phyloP scores from a whole-genome alignment of 1,139 yeast genomes.

The Candida sp. region DNA sequence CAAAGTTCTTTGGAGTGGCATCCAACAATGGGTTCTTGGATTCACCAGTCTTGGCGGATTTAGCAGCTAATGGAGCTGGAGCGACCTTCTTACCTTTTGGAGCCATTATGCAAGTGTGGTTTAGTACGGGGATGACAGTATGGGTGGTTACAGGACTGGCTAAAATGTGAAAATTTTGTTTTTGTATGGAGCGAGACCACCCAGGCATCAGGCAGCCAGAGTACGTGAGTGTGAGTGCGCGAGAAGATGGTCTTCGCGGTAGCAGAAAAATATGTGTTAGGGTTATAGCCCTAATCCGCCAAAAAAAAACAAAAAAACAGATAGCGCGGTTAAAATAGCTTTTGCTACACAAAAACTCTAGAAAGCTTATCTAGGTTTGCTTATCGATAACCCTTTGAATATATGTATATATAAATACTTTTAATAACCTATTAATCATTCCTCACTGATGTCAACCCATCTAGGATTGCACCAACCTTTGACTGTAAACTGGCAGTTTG shows the following conservation, averaged over 20 bases:
- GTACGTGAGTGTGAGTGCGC: background rate
- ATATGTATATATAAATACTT: background rate
- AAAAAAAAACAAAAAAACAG: background rate
- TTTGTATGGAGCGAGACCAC: no score
- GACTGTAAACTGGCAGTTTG: conserved; percentile 51
- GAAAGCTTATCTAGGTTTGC: no score
- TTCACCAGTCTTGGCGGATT: conserved; percentile 22
- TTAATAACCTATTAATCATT: background rate
- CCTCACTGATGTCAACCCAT: conserved; percentile 32
- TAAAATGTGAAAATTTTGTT: conserved; percentile 7
- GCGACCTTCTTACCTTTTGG: conserved; percentile 43
- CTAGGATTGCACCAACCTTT: conserved; percentile 58
- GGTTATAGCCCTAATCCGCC: conserved; percentile 3
- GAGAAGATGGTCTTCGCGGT: background rate
- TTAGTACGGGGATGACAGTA: background rate
- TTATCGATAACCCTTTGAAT: background rate
- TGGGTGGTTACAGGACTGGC: background rate
- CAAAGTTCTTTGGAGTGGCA: conserved; percentile 91
- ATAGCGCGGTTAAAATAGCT: background rate
- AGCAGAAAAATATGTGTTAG: background rate
- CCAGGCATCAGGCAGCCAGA: no score
- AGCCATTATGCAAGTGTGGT: conserved; percentile 36
- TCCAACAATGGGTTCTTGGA: conserved; percentile 52
- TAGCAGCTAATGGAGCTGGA: conserved; percentile 55
- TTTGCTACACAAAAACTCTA: no score